Evolutionary conservation across 148 eudicot genomes (phyloP), one percentile per base, ranked within the genome.

Genomic region (Vaccinium darrowii): DNA sequence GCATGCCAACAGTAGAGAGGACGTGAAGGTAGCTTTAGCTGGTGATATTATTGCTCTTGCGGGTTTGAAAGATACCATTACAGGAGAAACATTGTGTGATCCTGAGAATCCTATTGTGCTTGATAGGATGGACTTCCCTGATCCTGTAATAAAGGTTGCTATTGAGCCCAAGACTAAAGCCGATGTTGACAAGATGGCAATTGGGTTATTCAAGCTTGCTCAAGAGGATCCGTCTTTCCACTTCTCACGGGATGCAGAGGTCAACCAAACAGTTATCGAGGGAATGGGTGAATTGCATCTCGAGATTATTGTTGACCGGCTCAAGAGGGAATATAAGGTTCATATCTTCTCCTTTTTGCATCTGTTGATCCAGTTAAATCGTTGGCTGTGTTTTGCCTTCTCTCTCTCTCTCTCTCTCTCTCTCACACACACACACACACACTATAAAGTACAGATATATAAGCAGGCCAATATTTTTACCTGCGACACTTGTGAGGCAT

Each of bases 221-320:
- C 99, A 94, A 90, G 99, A 97, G 91, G 99, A 97, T 86, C 99
- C 99, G 4, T 97, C 99, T 84, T 97, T 97, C 94, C 99, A 97
- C 91, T 97, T 95, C 87, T 95, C 98, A 50, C 92, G 97, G 51
- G 98, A 97, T 89, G 99, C 94, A 85, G 99, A 97, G 91, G 87
- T 88, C 82, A 95, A 97, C 90, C 99, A 95, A 79, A 97, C 98
- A 9, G 92, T 95, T 80, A 97, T 97, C 75, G 98, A 97, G 89
- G 99, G 99, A 86, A 97, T 97, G 99, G 99, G 99, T 83, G 99
- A 97, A 86, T 89, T 97, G 86, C 99, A 97, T 87, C 96, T 97
- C 73, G 99, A 97, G 89, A 97, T 97, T 81, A 97, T 97, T 84
- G 98, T 97, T 52, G 99, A 97, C 87, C 90, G 99, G 74, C 96